A percentile compares a stretch with the other conserved stretches of the same genome.
These are phyloP conservation scores for Warburgia ugandensis DNA, from an alignment of 164 flowering plant genomes.

Conservation along the genomic window DNA sequence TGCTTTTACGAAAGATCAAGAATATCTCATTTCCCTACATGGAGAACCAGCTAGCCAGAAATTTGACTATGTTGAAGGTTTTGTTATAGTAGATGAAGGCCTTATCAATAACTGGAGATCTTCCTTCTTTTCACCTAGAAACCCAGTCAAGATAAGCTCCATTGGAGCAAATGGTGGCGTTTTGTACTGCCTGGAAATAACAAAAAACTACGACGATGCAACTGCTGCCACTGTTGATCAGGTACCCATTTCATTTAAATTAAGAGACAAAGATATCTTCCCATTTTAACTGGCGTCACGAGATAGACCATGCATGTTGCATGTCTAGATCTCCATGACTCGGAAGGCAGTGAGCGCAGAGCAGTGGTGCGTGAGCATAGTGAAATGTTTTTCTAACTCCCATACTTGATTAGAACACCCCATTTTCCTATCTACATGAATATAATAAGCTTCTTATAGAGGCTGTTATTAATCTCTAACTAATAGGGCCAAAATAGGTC, in stretches of 20 bases:
- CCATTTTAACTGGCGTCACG: too few relatives aligned
- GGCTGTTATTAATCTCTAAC: too few relatives aligned
- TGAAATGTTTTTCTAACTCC: too few relatives aligned
- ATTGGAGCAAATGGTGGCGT: constrained; percentile 43
- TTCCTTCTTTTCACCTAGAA: constrained; percentile 79
- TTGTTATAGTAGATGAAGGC: constrained; percentile 85
- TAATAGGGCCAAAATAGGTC: too few relatives aligned
- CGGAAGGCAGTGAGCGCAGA: too few relatives aligned
- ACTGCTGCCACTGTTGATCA: constrained; percentile 48
- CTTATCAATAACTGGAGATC: constrained; percentile 91
- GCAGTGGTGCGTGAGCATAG: too few relatives aligned
- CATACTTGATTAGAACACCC: too few relatives aligned
- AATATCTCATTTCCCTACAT: constrained; percentile 72
- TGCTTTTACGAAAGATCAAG: constrained; percentile 75
- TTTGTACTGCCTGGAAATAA: constrained; percentile 75
- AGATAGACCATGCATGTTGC: too few relatives aligned
- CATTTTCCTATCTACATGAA: too few relatives aligned
- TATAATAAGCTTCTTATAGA: too few relatives aligned
- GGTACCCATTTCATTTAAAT: constrained; percentile 27
- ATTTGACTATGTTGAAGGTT: constrained; percentile 94
- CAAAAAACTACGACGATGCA: constrained; percentile 67
- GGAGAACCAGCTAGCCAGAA: constrained; percentile 28
- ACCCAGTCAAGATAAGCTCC: constrained; percentile 72
- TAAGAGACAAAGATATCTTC: too few relatives aligned
- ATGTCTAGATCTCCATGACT: too few relatives aligned